Base-by-base conservation (phyloP, 2,329 filamentous ascomycete species). In the Verticillium albo-atrum region DNA sequence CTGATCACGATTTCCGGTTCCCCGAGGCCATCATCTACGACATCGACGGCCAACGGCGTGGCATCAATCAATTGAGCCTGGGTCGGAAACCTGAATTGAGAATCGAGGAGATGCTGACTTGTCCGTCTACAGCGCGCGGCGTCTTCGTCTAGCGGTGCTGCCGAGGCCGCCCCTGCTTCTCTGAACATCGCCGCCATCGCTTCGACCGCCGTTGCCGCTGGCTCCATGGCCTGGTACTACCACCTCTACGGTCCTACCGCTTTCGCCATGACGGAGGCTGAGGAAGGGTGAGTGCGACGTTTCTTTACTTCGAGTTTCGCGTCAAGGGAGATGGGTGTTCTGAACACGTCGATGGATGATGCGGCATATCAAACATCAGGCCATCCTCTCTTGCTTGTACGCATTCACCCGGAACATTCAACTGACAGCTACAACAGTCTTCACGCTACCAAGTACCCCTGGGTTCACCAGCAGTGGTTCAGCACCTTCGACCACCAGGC, bases 401-500 rank as follows among this genome's bases (percentile, higher is more conserved):
- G 7, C n/a, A 25, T 47, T 20, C n/a, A n/a, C n/a, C n/a, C n/a
- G 42, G 20, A 47, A 20, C n/a, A 10, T 3, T 7, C 7, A 27
- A 20, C 51, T 53, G 20, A 53, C 51, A 15, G 9, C 25, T 27
- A 7, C 5, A 5, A 28, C 71, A 99, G 95, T 81, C 87, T 99
- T 68, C 95, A 99, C 79, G 77, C 95, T 67, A 90, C 93, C 64
- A 79, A 88, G 71, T 98, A 98, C 79, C 95, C 95, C 64, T 99
- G 95, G 95, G 93, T 95, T 72, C 95, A 99, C 79, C 74, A 87
- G 74, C 89, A 95, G 80, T 92, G 89, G 85, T 82, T 87, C 78
- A 97, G 96, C 86, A 97, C 95, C 68, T 99, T 94, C 76, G 95
- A 99, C 73, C 94, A 98, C 81, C 89, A 90, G 79, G 89, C 92